A percentile compares a stretch with the other conserved stretches of the same genome.
These are phyloP conservation scores for Magnusiomyces fungicola DNA, from an alignment of 1,139 yeast species.

Conservation along the genomic window DNA sequence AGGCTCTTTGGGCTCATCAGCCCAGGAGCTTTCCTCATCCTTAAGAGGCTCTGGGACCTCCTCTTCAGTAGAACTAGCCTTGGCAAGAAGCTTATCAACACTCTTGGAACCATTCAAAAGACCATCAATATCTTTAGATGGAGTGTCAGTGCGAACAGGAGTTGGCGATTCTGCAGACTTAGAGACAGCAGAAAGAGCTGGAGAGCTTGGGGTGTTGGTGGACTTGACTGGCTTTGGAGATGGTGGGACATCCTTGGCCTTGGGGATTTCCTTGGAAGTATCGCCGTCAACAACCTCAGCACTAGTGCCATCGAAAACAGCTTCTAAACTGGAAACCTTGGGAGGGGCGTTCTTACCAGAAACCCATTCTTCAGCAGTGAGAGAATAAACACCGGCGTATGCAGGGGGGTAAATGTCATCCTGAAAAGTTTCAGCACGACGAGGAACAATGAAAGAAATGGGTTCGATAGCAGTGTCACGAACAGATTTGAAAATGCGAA, in stretches of 20 bases:
- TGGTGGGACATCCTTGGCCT: slow-evolving; percentile 16
- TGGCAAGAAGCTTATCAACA: slow-evolving; percentile 44
- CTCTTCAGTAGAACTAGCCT: slow-evolving; percentile 43
- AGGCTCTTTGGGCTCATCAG: slow-evolving; percentile 19
- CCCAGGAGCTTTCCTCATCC: slow-evolving; percentile 27
- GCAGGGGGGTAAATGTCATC: slow-evolving; percentile 89
- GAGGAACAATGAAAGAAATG: slow-evolving; percentile 82
- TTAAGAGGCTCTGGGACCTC: slow-evolving; percentile 23
- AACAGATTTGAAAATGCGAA: slow-evolving; percentile 74
- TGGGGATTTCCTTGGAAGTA: slow-evolving; percentile 13
- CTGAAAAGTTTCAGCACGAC: slow-evolving; percentile 89
- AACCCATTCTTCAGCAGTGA: slow-evolving; percentile 72
- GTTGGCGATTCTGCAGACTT: not conserved
- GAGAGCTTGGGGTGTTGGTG: slow-evolving; percentile 12
- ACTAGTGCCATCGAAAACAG: slow-evolving; percentile 68
- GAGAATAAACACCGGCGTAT: slow-evolving; percentile 71
- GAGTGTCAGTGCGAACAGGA: not conserved
- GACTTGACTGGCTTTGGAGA: slow-evolving; percentile 20
- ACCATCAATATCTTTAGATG: slow-evolving; percentile 10
- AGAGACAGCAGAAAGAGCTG: not conserved
- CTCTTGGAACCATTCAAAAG: slow-evolving; percentile 33
- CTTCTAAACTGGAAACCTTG: slow-evolving; percentile 65
- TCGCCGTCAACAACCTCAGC: slow-evolving; percentile 24
- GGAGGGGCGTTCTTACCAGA: slow-evolving; percentile 74
- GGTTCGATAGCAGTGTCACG: slow-evolving; percentile 82